A percentile compares a stretch with the other conserved stretches of the same genome.
phyloP scores from a whole-genome alignment of 495 filamentous ascomycete genomes.

The Daldinia caldariorum region DNA sequence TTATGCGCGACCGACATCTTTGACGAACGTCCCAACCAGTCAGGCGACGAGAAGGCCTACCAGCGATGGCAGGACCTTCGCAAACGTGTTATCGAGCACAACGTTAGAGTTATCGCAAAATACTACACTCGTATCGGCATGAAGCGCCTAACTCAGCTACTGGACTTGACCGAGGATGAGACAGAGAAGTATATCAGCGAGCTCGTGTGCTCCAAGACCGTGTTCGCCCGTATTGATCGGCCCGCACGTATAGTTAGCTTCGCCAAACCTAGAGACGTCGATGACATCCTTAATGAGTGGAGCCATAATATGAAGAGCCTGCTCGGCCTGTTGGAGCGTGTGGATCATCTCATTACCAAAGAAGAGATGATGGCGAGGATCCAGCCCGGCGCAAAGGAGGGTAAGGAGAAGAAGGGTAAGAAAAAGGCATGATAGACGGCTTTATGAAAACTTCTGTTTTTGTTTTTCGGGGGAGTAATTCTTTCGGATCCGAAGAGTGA shows the following conservation, averaged over 20 bases:
- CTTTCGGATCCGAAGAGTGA: constrained; percentile 30
- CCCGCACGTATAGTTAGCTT: constrained; percentile 92
- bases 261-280: constrained; percentile 91
- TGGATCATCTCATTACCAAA: constrained; percentile 99
- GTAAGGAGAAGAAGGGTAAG: constrained; percentile 50
- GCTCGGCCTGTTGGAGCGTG: constrained; percentile 87
- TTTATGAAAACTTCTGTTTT: constrained; percentile 29
- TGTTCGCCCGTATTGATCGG: constrained; percentile 96
- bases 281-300: constrained; percentile 98
- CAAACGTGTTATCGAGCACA: constrained; percentile 98
- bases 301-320: constrained; percentile 98
- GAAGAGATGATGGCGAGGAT: constrained; percentile 99
- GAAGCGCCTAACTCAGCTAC: constrained; percentile 83
- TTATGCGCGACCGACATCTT: constrained; percentile 94
- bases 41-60: constrained; percentile 77
- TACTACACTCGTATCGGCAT: constrained; percentile 98
- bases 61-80: constrained; percentile 91
- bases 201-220: constrained; percentile 93
- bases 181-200: constrained; percentile 98
- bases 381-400: constrained; percentile 65
- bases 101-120: constrained; percentile 95
- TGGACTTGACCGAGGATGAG: constrained; percentile 93
- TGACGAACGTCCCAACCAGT: constrained; percentile 66
- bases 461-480: constrained; percentile 20
- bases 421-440: constrained; percentile 43